These are phyloP conservation scores for Cordia subcordata DNA, from an alignment of 257 asterid genomes.

Conservation along the genomic window DNA sequence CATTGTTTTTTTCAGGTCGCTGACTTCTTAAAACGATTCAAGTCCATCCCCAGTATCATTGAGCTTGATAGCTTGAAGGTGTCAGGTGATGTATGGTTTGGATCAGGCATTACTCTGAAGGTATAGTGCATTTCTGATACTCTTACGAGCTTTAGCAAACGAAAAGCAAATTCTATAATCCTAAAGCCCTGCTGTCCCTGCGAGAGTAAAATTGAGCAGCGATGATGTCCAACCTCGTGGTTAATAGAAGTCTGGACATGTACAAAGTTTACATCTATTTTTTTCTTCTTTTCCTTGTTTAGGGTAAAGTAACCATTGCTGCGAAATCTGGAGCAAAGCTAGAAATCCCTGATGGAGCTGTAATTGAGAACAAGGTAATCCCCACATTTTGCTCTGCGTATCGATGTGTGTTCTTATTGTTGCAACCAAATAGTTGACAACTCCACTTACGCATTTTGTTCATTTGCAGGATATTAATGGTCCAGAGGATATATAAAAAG, in stretches of 20 bases:
- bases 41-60: constrained; percentile 94
- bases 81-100: constrained; percentile 87
- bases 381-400: not conserved
- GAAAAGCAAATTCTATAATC: too few species aligned
- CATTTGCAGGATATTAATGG: constrained; percentile 64
- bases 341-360: constrained; percentile 79
- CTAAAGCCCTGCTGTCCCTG: too few species aligned
- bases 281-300: constrained; percentile 1
- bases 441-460: constrained; percentile 4
- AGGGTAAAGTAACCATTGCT: constrained; percentile 81
- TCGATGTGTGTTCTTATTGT: not conserved
- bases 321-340: constrained; percentile 78
- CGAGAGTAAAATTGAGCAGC: too few species aligned
- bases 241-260: too few species aligned
- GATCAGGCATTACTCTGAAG: constrained; percentile 72
- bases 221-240: too few species aligned
- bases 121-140: constrained; percentile 25
- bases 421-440: not conserved
- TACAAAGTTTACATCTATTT: not conserved
- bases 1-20: constrained; percentile 49
- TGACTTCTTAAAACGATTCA: constrained; percentile 73
- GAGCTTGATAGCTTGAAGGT: constrained; percentile 91
- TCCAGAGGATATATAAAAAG: constrained; percentile 51
- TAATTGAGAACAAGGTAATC: constrained; percentile 71
- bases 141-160: not conserved